A percentile compares a stretch with the other conserved stretches of the same genome.
Evolutionary conservation across 2,329 filamentous ascomycete genomes (phyloP).

Genomic region (Ophiosphaerella korrae): DNA sequence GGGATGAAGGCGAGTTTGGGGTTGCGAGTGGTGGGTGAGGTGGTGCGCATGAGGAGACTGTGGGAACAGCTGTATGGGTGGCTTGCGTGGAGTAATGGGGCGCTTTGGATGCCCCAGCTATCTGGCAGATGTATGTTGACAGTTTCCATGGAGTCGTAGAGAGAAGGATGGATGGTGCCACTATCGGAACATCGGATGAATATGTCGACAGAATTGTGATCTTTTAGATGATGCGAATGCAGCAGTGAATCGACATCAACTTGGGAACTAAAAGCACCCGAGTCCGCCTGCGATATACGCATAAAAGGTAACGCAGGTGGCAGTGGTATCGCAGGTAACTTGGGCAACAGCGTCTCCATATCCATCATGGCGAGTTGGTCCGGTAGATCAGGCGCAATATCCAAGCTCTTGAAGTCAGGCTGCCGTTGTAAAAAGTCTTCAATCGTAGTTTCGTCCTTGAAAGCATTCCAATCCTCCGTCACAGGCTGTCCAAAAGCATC

Average conservation of each 20-base stretch:
- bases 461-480: constrained; percentile 42
- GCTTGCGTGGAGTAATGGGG: constrained; percentile 66
- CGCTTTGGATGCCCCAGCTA: constrained; percentile 51
- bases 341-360: constrained; percentile 44
- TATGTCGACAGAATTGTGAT: constrained; percentile 77
- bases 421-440: constrained; percentile 49
- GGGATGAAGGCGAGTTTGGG: constrained; percentile 58
- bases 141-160: constrained; percentile 85
- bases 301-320: constrained; percentile 43
- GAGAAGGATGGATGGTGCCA: constrained; percentile 74
- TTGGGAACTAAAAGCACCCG: constrained; percentile 48
- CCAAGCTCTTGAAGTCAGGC: constrained; percentile 39
- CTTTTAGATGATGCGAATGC: constrained; percentile 59
- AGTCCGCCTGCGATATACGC: constrained; percentile 32
- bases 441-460: constrained; percentile 40
- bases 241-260: constrained; percentile 47
- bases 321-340: constrained; percentile 44
- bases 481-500: constrained; percentile 28
- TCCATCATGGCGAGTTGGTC: constrained; percentile 50
- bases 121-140: constrained; percentile 65
- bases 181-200: constrained; percentile 75
- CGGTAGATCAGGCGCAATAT: constrained; percentile 46
- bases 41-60: constrained; percentile 66
- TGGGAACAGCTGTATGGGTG: constrained; percentile 79
- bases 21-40: constrained; percentile 32